Evolutionary conservation across 768 basidiomycete species (phyloP).

Genomic region (Pulveroboletus sp.): DNA sequence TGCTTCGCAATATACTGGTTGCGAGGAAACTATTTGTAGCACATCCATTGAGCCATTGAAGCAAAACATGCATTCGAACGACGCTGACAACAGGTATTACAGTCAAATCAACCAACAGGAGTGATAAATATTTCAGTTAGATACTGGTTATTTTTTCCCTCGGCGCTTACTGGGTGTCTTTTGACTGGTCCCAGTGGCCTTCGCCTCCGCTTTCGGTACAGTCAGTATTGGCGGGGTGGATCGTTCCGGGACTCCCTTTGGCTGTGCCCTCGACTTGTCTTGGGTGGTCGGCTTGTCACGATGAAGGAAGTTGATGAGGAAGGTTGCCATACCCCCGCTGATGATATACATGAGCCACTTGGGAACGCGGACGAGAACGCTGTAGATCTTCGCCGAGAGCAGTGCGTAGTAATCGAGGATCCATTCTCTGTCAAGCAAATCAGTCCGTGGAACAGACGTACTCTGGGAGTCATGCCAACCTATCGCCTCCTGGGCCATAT

Average conservation of each 20-base stretch:
- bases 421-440: constrained; percentile 50
- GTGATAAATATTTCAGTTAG: background rate
- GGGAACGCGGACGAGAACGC: constrained; percentile 52
- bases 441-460: constrained; percentile 1
- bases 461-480: constrained; percentile 38
- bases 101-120: background rate
- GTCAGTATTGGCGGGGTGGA: background rate
- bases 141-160: constrained; percentile 21
- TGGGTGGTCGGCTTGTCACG: constrained; percentile 16
- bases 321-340: constrained; percentile 63
- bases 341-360: constrained; percentile 65
- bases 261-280: constrained; percentile 3
- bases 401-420: constrained; percentile 58
- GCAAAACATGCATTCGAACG: background rate
- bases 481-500: constrained; percentile 73
- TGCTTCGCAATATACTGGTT: too few species aligned
- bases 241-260: constrained; percentile 3
- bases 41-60: background rate
- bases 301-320: constrained; percentile 66
- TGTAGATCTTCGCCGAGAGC: constrained; percentile 48
- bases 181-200: constrained; percentile 15
- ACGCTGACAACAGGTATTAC: background rate
- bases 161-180: constrained; percentile 28
- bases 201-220: constrained; percentile 8
- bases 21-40: too few species aligned